Base-by-base conservation (phyloP, 2,329 filamentous ascomycete genomes). In the Trichoderma arundinaceum region DNA sequence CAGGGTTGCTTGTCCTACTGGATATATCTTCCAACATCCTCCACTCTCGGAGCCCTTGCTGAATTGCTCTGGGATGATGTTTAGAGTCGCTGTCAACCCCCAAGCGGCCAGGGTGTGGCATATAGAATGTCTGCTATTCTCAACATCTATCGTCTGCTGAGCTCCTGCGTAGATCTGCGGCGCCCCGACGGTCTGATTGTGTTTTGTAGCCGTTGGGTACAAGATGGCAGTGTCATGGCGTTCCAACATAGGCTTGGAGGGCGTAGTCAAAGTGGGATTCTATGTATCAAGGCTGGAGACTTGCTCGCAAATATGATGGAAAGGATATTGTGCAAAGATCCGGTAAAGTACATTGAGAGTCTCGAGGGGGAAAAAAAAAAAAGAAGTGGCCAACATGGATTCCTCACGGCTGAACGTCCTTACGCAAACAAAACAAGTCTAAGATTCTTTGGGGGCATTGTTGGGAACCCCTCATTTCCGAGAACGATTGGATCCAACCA, bases 21-120 rank as follows among this genome's bases (percentile, higher is more conserved):
- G 62, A 59, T 51, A 65, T 43, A 9, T 52, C 44, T 15, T 59
- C 62, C 53, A 65, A 41, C 62, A 58, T 35, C 38, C 46, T 4
- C 39, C 48, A 33, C 17, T 51, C 12, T 49, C 19, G 7, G 53
- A 35, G 7, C 22, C 46, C 15, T 28, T 52, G 10, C 17, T 49
- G 46, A 65, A 52, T 3, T 59, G 62, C 44, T 32, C 44, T 44
- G 53, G 53, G 28, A 65, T 52, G 39, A 58, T 35, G 17, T 65
- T 59, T 8, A 65, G 17, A 33, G 53, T 51, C 22, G 46, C 62
- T 17, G 62, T 65, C 22, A 65, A 65, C 15, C 62, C 53, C 62
- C 62, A 65, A 43, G 62, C 62, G 41, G 62, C 53, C 35, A 59
- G 17, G 28, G 53, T 65, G 12, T 61, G 22, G 58, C n/a, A 61